Conservation (phyloP, 768 basidiomycete genomes). For the Calvatia gigantea region DNA sequence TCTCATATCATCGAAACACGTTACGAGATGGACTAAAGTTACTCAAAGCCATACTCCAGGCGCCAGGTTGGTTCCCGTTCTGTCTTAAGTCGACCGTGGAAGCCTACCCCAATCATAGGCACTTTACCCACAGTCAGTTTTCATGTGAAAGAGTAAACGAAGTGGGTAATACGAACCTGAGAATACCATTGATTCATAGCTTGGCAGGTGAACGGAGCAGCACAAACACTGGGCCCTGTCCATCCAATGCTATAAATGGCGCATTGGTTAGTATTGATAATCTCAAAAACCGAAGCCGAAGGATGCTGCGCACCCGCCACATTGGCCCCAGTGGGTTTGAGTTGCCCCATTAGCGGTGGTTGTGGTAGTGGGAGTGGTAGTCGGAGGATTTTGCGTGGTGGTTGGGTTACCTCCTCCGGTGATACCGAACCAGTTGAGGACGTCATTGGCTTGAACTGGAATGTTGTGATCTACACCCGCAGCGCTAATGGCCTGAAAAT, state of each 20-base stretch:
- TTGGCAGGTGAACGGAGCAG: slow-evolving; percentile 21
- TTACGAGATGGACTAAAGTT: not conserved
- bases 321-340: slow-evolving; percentile 26
- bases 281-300: slow-evolving; percentile 1
- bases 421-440: slow-evolving; percentile 47
- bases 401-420: slow-evolving; percentile 22
- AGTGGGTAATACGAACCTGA: slow-evolving; percentile 16
- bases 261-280: not conserved
- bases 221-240: slow-evolving; percentile 24
- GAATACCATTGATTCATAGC: slow-evolving; percentile 19
- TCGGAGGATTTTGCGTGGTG: slow-evolving; percentile 10
- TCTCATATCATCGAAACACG: not conserved
- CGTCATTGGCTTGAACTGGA: slow-evolving; percentile 44
- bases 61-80: slow-evolving; percentile 4
- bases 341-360: slow-evolving; percentile 17
- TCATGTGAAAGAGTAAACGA: not conserved
- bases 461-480: slow-evolving; percentile 48
- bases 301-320: slow-evolving; percentile 24
- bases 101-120: not conserved
- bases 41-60: not conserved
- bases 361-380: slow-evolving; percentile 16
- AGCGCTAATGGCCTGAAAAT: slow-evolving; percentile 48
- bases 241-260: slow-evolving; percentile 21
- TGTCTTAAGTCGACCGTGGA: slow-evolving; percentile 4
- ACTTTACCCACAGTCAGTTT: slow-evolving; percentile 9